Conservation (phyloP, 2,329 filamentous ascomycete species). For the Trichoderma sp. region DNA sequence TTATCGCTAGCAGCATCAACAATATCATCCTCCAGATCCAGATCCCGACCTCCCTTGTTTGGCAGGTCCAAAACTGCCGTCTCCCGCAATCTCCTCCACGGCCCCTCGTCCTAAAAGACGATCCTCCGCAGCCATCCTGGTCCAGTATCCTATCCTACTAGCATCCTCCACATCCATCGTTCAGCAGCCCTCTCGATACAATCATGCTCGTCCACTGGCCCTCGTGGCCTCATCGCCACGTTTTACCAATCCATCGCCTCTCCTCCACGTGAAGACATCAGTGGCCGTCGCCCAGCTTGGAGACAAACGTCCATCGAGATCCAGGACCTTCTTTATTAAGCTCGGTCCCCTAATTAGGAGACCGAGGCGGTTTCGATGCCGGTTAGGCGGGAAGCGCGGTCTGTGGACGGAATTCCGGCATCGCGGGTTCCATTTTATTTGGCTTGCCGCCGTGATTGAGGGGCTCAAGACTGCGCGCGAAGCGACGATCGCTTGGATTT, state of each 20-base stretch:
- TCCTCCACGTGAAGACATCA: conserved; percentile 18
- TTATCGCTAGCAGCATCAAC: not conserved
- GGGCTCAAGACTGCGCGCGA: not conserved
- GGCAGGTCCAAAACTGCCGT: conserved; percentile 6
- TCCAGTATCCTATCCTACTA: not conserved
- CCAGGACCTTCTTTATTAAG: not conserved
- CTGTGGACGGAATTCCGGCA: conserved; percentile 6
- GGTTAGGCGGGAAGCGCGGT: conserved; percentile 1
- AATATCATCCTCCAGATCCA: not conserved
- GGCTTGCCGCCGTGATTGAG: not conserved
- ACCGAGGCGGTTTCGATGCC: conserved; percentile 1
- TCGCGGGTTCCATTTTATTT: conserved; percentile 5
- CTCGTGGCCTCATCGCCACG: not conserved
- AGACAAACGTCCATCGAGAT: not conserved
- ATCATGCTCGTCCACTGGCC: conserved; percentile 6
- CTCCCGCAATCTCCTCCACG: not conserved
- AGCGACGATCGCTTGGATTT: not conserved
- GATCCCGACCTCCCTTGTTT: conserved; percentile 3
- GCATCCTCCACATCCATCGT: not conserved
- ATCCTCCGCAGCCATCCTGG: not conserved
- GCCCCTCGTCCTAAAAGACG: not conserved
- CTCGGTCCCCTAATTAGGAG: conserved; percentile 7
- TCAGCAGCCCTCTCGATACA: not conserved
- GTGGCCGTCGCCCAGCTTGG: not conserved
- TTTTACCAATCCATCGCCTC: not conserved